These are phyloP conservation scores for Emergomyces pasteurianus DNA, from an alignment of 2,329 filamentous ascomycete genomes.

Conservation along the genomic window DNA sequence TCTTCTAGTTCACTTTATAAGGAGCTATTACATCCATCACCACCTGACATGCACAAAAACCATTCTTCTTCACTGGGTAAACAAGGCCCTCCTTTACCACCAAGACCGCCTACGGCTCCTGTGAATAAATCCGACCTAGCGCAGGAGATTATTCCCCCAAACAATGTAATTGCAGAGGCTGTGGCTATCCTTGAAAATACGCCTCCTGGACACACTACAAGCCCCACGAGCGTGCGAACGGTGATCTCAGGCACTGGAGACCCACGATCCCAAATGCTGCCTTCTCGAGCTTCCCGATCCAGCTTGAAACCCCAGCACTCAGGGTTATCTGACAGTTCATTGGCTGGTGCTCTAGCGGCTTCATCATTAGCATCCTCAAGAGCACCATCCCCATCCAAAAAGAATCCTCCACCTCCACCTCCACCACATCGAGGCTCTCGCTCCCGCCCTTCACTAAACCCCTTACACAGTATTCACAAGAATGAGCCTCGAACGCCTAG, in stretches of 20 bases:
- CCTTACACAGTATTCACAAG: slow-evolving; percentile 19
- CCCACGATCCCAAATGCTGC: neutral
- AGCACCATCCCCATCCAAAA: slow-evolving; percentile 27
- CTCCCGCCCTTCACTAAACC: slow-evolving; percentile 25
- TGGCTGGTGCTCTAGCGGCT: slow-evolving; percentile 37
- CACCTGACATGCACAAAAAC: neutral
- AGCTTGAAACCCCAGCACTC: slow-evolving; percentile 18
- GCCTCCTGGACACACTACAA: neutral
- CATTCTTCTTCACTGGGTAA: neutral
- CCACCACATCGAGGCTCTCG: slow-evolving; percentile 27
- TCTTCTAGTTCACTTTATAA: neutral
- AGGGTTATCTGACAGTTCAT: slow-evolving; percentile 25
- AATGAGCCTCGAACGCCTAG: slow-evolving; percentile 23
- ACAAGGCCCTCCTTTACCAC: slow-evolving; percentile 1
- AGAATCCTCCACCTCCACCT: slow-evolving; percentile 25
- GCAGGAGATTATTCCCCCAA: neutral
- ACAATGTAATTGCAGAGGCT: neutral
- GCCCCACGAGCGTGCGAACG: neutral
- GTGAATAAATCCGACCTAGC: neutral
- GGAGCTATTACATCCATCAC: neutral
- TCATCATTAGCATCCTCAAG: slow-evolving; percentile 35
- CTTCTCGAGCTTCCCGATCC: slow-evolving; percentile 12
- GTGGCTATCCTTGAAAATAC: neutral
- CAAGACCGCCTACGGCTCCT: neutral
- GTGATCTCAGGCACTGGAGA: neutral